Base-by-base conservation (phyloP, 2,329 filamentous ascomycete genomes). In the Gnomoniopsis sp. region DNA sequence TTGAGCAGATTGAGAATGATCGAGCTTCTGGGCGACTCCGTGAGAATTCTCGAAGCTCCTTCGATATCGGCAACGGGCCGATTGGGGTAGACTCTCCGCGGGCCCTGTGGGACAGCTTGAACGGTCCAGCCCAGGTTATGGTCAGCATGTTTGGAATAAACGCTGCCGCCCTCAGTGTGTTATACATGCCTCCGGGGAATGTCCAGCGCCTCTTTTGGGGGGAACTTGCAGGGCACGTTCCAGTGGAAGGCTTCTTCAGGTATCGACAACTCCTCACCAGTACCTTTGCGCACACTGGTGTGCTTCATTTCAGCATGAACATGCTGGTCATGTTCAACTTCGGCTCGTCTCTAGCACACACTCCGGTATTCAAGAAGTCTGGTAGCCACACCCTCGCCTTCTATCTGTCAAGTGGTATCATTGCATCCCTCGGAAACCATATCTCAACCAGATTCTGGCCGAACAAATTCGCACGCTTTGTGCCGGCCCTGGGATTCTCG, bases 261-360 rank as follows among this genome's bases (percentile, higher is more conserved):
- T 49, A 54, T 38, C 23, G 53, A 12, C 59, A 61, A 6, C 38
- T 71, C 26, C 58, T 73, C 23, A 68, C 66, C 1, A 66, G 67
- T n/a, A 63, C 65, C 1, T 72, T 73, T 55, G 65, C 66, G 26
- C 71, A 73, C 51, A 58, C 49, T 8, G 66, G 64, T 23, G 14
- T 64, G 1, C 1, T 62, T 1, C 70, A 72, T 51, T 49, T 72
- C n/a, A 62, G 46, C 2, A 33, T 69, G 38, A 71, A 71, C 61
- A 71, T 71, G 67, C 63, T 66, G 17, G 65, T 57, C 1, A 43
- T 71, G 2, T 58, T 62, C 47, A 65, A 65, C 38, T 66, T 70
- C 12, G 60, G 69, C 30, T 62, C 62, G 3, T 53, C 60, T 0
- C 61, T 69, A n/a, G 63, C 66, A 2, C 22, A 26, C n/a, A 64